Percentiles rank a stretch among this genome's conserved stretches.
These are phyloP conservation scores for Dorcoceras hygrometricum DNA, from an alignment of 257 asterid species.

Conservation along the genomic window DNA sequence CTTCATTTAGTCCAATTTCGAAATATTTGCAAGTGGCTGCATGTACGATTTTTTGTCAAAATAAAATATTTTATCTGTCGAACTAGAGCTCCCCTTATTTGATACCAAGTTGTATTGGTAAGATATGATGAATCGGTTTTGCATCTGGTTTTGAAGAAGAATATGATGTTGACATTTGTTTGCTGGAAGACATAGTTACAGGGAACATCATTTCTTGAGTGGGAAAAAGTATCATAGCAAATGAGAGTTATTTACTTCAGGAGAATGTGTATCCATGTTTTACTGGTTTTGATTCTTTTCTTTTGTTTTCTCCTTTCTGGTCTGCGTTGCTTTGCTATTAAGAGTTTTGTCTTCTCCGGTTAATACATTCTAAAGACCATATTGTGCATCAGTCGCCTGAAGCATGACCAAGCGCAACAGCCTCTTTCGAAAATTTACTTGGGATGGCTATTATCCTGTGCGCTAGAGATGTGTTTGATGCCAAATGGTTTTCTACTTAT, in stretches of 20 bases:
- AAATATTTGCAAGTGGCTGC: background rate
- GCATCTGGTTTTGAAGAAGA: background rate
- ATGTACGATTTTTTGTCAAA: background rate
- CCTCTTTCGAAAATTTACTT: too few species aligned
- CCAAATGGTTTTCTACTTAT: background rate
- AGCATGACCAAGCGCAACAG: background rate
- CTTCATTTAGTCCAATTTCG: constrained; percentile 17
- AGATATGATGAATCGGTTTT: constrained; percentile 1
- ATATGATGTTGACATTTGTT: background rate
- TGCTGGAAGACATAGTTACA: background rate
- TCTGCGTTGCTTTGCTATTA: background rate
- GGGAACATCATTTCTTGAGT: background rate
- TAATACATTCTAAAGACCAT: background rate
- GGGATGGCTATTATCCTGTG: background rate
- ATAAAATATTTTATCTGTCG: background rate
- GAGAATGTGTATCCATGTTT: background rate
- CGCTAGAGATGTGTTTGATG: background rate
- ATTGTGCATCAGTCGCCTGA: background rate
- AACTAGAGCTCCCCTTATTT: background rate
- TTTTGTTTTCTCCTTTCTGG: background rate
- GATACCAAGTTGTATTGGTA: background rate
- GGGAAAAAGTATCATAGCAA: background rate
- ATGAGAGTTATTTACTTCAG: background rate
- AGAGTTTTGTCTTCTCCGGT: background rate
- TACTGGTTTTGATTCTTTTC: background rate